Base-by-base conservation (phyloP, 306 rosid genomes). In the Vigna angularis region DNA sequence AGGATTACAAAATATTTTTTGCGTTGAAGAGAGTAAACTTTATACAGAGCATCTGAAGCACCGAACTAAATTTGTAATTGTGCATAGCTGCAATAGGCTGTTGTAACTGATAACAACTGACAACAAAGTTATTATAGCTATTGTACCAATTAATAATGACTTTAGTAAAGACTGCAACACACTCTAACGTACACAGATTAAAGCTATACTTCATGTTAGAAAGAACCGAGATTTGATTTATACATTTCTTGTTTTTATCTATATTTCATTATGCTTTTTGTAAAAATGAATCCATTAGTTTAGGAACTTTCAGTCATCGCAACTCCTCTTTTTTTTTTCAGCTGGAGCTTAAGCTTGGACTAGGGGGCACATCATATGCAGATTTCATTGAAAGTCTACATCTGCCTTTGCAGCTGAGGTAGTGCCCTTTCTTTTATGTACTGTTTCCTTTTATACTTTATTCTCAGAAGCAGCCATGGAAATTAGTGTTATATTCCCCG, bases 371-470 rank as follows among this genome's bases (percentile, higher is more conserved):
- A 63, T 94, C 98, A 36, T 94, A 94, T 78, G 90, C 82, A 78
- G 98, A 94, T 82, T 94, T 94, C 77, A 94, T 92, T 56, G 77
- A 79, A 68, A 94, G 79, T 78, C 2, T 90, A 82, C 90, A 92
- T 91, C 89, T 94, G 49, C 98, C 98, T 9, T 86, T 92, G 97
- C 98, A 94, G 80, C 87, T 94, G 93, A 94, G 97, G 97, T 94
- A 90, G 81, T 73, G 50, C 75, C 73, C 16, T 83, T 81, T 79
- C 64, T 34, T 40, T 4, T 13, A 18, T 58, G 38, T 63, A 0
- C 78, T 63, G 22, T 69, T 17, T 20, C 71, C 70, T 1, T 67
- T n/a, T 51, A 42, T 56, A 2, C 57, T n/a, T 68, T 52, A 13
- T 79, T 82, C 64, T 55, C 20, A 55, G 14, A 38, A 44, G 61